Percentiles rank a stretch among this genome's conserved stretches.
Conservation (phyloP, 2,329 filamentous ascomycete species). For the Sarocladium brachiariae region DNA sequence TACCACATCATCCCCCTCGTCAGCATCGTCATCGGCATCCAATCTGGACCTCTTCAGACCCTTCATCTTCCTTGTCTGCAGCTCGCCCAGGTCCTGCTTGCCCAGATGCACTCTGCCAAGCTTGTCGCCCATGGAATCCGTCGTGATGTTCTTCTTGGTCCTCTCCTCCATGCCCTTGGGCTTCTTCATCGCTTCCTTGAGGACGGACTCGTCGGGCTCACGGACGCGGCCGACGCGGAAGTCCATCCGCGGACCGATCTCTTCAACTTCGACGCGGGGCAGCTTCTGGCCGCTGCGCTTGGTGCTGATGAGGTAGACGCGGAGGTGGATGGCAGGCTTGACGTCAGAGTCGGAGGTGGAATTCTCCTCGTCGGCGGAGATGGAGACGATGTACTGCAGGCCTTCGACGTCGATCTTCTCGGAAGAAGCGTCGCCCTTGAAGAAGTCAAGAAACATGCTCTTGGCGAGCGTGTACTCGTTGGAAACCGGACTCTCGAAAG, state of each 20-base stretch:
- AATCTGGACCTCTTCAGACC: slow-evolving; percentile 80
- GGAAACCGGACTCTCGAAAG: slow-evolving; percentile 74
- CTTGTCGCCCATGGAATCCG: slow-evolving; percentile 92
- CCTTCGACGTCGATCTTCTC: slow-evolving; percentile 91
- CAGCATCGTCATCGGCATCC: slow-evolving; percentile 42
- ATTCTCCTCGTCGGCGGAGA: slow-evolving; percentile 62
- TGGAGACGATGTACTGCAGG: slow-evolving; percentile 80
- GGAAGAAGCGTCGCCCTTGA: slow-evolving; percentile 68
- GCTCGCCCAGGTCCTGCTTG: slow-evolving; percentile 75
- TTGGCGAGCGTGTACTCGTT: slow-evolving; percentile 82
- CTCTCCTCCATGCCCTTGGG: slow-evolving; percentile 66
- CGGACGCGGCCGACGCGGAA: slow-evolving; percentile 76
- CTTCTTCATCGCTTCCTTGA: slow-evolving; percentile 89
- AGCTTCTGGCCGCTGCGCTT: slow-evolving; percentile 81
- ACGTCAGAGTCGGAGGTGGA: slow-evolving; percentile 30
- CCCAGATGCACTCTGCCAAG: slow-evolving; percentile 86
- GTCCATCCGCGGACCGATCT: slow-evolving; percentile 92
- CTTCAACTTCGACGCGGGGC: slow-evolving; percentile 86
- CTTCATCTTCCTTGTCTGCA: slow-evolving; percentile 99
- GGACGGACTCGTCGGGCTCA: slow-evolving; percentile 69
- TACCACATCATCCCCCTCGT: slow-evolving; percentile 27
- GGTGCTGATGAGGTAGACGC: slow-evolving; percentile 80
- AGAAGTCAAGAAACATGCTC: slow-evolving; percentile 82
- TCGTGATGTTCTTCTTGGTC: slow-evolving; percentile 95
- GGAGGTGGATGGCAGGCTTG: slow-evolving; percentile 57